Conservation (phyloP, 805 yeast species). For the Lachancea meyersii region DNA sequence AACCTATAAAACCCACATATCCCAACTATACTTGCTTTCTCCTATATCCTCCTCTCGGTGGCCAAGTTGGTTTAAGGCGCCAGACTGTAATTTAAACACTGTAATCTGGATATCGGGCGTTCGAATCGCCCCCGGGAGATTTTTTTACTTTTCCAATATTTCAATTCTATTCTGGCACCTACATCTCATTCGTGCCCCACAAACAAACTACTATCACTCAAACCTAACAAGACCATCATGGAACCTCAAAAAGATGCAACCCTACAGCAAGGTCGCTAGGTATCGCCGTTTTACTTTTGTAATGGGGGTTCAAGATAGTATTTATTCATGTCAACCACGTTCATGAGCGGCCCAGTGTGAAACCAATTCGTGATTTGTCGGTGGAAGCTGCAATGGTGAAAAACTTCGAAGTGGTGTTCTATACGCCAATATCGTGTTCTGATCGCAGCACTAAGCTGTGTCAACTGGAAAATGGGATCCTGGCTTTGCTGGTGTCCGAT, state of each 20-base stretch:
- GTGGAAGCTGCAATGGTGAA: constrained; percentile 3
- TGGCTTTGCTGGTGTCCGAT: constrained; percentile 67
- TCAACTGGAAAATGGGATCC: constrained; percentile 61
- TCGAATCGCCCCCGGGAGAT: constrained; percentile 38
- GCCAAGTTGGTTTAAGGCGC: constrained; percentile 38
- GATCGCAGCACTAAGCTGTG: constrained; percentile 41
- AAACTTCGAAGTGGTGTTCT: constrained; percentile 22
- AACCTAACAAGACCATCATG: no score
- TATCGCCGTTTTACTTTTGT: no score
- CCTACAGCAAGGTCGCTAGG: no score
- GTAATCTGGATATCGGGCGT: constrained; percentile 36
- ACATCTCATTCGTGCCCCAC: neutral
- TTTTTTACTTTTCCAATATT: constrained; percentile 12
- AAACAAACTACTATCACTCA: no score
- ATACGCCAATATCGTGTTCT: constrained; percentile 34
- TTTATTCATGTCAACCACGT: no score
- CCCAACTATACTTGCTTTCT: no score
- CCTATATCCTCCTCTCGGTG: constrained; percentile 35
- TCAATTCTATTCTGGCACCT: neutral
- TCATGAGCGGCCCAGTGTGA: no score
- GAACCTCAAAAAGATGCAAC: no score
- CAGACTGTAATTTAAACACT: constrained; percentile 32
- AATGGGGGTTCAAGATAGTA: no score
- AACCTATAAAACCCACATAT: no score
- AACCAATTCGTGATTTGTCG: no score